phyloP scores from a whole-genome alignment of 2,329 filamentous ascomycete species.

The Phaeosphaeria sp. region DNA sequence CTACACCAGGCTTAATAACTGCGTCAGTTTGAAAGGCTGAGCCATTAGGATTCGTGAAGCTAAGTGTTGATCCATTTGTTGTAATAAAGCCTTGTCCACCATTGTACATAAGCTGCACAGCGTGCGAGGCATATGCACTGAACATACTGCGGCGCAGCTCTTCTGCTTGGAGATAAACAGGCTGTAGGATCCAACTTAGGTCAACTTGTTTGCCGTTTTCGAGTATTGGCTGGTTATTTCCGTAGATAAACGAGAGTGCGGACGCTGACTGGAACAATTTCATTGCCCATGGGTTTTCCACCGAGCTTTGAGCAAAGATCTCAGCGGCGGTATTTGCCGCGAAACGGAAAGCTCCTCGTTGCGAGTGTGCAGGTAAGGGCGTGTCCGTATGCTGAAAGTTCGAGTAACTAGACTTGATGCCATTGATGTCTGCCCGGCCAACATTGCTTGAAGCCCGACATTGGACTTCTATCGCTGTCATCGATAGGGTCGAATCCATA shows the following conservation, averaged over 20 bases:
- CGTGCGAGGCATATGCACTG: slow-evolving; percentile 8
- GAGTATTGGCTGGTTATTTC: no score
- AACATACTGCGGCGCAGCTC: slow-evolving; percentile 8
- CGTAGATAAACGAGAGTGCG: no score
- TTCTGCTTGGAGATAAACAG: slow-evolving; percentile 6
- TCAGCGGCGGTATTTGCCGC: no score
- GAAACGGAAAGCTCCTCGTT: slow-evolving; percentile 3
- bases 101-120: slow-evolving; percentile 11
- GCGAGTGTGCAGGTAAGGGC: slow-evolving; percentile 2
- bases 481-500: not conserved
- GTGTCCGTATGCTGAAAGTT: slow-evolving; percentile 15
- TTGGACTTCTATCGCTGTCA: slow-evolving; percentile 13
- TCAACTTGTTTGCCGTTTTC: no score
- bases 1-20: slow-evolving; percentile 2
- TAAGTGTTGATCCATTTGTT: slow-evolving; percentile 1
- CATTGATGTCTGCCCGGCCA: slow-evolving; percentile 10
- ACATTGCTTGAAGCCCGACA: slow-evolving; percentile 15
- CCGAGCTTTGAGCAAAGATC: no score
- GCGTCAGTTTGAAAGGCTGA: slow-evolving; percentile 6
- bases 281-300: no score
- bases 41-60: slow-evolving; percentile 1
- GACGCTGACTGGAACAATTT: no score
- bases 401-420: slow-evolving; percentile 11
- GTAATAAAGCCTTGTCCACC: slow-evolving; percentile 9
- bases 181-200: no score